Evolutionary conservation across 306 rosid genomes (phyloP).

Genomic region (Pyrus bretschneideri): DNA sequence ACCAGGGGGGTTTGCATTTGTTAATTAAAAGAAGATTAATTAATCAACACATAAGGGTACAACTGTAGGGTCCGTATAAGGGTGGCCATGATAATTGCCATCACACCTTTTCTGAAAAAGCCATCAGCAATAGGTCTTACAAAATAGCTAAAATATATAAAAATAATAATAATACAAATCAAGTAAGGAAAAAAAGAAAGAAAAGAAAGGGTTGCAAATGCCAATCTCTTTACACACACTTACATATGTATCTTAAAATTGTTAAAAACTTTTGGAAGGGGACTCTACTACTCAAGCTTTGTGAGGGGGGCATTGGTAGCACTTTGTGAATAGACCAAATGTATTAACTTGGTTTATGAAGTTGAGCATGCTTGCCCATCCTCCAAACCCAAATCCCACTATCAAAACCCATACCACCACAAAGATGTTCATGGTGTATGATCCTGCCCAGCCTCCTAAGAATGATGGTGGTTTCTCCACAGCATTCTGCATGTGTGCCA

Average conservation of each 20-base stretch:
- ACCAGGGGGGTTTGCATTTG: constrained; percentile 16
- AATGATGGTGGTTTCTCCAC: constrained; percentile 81
- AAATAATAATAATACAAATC: not conserved
- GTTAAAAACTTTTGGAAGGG: constrained; percentile 8
- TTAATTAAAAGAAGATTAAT: constrained; percentile 19
- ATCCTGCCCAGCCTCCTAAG: constrained; percentile 87
- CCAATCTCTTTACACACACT: constrained; percentile 82
- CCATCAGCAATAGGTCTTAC: constrained; percentile 46
- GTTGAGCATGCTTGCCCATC: constrained; percentile 94
- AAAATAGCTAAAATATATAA: not conserved
- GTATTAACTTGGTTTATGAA: constrained; percentile 68
- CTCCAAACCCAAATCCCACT: constrained; percentile 96
- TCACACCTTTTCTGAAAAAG: constrained; percentile 54
- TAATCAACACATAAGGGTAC: constrained; percentile 42
- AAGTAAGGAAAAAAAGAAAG: not conserved
- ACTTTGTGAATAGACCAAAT: constrained; percentile 82
- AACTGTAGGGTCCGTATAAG: constrained; percentile 55
- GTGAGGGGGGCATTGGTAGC: constrained; percentile 89
- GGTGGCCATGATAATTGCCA: constrained; percentile 62
- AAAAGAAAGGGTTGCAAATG: constrained; percentile 25
- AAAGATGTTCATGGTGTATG: constrained; percentile 59
- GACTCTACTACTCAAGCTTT: constrained; percentile 41
- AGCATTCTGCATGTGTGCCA: constrained; percentile 56
- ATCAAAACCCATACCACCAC: constrained; percentile 90
- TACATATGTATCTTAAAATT: constrained; percentile 35